Base-by-base conservation (phyloP, 2,329 filamentous ascomycete species). In the Fusarium subtropicale region DNA sequence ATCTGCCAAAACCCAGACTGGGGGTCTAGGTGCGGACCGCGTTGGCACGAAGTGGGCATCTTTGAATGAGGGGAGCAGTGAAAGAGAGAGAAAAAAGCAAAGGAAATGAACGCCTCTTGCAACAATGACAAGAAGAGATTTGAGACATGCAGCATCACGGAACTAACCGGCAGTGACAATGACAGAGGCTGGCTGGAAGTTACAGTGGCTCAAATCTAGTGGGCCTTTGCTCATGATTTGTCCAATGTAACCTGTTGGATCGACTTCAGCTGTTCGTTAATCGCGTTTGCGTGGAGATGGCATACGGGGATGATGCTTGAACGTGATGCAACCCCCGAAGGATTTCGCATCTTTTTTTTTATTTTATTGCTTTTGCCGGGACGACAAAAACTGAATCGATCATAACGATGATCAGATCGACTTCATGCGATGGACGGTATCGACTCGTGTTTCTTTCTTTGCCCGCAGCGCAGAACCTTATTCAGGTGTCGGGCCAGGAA, bases 201-300 rank as follows among this genome's bases (percentile, higher is more conserved):
- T 24, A 33, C n/a, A 42, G 50, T 42, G 44, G 24, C 12, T 46
- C 13, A 22, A 39, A 5, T 39, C 10, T 39, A 39, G 28, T 33
- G 28, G 44, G 11, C n/a, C 44, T 28, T 24, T 22, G 20, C 3
- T 22, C 20, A 22, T 22, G 20, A 22, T 22, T 22, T 30, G 31
- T 31, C 44, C 28, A 38, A 47, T 62, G 33, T 20, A 26, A 12
- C 47, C 8, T 31, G n/a, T 28, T 28, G 15, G 54, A 50, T 65
- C 55, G 33, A 36, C 51, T 33, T 64, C 61, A 64, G 61, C 59
- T 64, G 16, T 50, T 65, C 62, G 62, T 60, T 65, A 54, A 65
- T 65, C 62, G 62, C 22, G 26, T 22, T 41, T 5, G 20, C 38
- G 60, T 53, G 62, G 62, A 56, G 60, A 53, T 39, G 36, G 4